phyloP scores from a whole-genome alignment of 2,329 filamentous ascomycete species.

The Phialophora macrospora region DNA sequence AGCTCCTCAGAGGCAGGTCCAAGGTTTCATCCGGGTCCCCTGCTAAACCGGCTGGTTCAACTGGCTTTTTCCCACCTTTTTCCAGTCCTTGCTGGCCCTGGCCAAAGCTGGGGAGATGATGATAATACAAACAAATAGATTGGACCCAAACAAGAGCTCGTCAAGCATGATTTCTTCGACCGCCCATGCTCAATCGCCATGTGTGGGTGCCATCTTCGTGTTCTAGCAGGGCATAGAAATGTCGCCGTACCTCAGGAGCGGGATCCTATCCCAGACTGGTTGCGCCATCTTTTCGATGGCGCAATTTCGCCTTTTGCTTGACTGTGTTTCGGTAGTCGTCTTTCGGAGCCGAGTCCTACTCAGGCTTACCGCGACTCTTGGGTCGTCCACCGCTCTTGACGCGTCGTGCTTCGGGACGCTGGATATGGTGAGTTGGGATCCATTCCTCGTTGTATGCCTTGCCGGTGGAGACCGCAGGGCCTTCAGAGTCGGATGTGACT shows the following conservation, averaged over 20 bases:
- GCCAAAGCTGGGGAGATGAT: background rate
- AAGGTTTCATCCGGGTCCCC: background rate
- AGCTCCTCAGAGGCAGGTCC: background rate
- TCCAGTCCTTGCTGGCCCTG: background rate
- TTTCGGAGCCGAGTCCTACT: conserved; percentile 18
- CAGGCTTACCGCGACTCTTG: conserved; percentile 48
- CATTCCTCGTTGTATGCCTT: conserved; percentile 89
- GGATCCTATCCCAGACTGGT: background rate
- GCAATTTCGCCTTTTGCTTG: background rate
- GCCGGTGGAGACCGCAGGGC: conserved; percentile 69
- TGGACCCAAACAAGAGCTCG: background rate
- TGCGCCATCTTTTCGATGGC: background rate
- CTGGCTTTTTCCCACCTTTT: background rate
- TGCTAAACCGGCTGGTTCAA: background rate
- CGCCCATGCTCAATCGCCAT: background rate
- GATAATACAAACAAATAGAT: background rate
- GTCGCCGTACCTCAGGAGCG: background rate
- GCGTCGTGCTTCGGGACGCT: conserved; percentile 74
- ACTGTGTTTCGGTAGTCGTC: background rate
- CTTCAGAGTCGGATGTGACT: conserved; percentile 71
- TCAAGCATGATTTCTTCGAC: background rate
- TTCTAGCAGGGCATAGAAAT: background rate
- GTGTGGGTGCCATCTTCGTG: background rate
- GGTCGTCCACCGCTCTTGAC: conserved; percentile 57
- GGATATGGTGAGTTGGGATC: conserved; percentile 89